Conservation (phyloP, 78 protist species). For the Planoprotostelium fungivorum region DNA sequence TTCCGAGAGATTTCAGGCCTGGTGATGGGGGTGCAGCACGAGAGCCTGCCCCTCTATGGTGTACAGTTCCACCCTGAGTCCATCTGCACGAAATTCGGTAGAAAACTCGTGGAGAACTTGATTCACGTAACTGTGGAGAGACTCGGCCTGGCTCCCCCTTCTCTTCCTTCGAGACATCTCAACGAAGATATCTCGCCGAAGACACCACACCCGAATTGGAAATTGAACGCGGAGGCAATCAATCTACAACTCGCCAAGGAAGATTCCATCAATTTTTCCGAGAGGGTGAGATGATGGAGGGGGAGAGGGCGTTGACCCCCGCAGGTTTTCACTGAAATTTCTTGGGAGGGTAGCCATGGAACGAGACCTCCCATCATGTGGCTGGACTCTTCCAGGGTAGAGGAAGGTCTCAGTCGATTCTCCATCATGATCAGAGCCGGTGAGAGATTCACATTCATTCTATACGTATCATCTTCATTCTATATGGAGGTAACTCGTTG, state of each 20-base stretch:
- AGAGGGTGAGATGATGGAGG: neutral
- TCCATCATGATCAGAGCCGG: slow-evolving; percentile 9
- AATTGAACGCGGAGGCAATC: neutral
- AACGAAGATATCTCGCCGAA: neutral
- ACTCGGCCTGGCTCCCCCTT: neutral
- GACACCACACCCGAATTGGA: neutral
- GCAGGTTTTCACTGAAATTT: neutral
- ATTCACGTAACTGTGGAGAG: neutral
- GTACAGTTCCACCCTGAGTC: slow-evolving; percentile 85
- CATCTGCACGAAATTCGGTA: slow-evolving; percentile 64
- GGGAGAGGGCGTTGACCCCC: neutral
- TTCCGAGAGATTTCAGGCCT: neutral
- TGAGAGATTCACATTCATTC: neutral
- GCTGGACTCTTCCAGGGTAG: slow-evolving; percentile 63
- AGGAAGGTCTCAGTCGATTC: slow-evolving; percentile 36
- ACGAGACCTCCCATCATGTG: slow-evolving; percentile 1
- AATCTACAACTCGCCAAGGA: neutral
- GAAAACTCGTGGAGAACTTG: slow-evolving; percentile 33
- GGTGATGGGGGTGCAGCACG: slow-evolving; percentile 62
- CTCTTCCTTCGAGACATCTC: neutral
- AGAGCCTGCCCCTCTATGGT: slow-evolving; percentile 31
- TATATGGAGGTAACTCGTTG: no score
- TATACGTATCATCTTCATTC: no score
- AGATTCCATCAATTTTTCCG: neutral
- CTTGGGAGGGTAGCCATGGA: neutral